Conservation (phyloP, 1,284 basidiomycete species). For the Vanrija sp. region DNA sequence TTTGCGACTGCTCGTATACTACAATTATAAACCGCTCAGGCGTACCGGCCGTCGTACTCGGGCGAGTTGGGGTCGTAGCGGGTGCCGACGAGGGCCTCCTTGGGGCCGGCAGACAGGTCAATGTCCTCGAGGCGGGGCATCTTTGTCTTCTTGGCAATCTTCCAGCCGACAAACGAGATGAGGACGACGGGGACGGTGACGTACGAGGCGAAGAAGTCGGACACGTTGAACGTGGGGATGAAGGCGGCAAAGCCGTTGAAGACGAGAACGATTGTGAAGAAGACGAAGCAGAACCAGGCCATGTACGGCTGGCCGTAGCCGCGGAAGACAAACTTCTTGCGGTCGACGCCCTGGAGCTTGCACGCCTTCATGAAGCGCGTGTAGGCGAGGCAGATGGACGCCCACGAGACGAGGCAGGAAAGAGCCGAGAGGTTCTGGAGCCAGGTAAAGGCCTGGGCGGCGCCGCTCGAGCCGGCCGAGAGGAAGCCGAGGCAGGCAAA, state of each 20-base stretch:
- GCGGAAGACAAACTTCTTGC: not conserved
- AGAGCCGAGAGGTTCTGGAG: conserved; percentile 58
- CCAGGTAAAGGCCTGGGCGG: conserved; percentile 66
- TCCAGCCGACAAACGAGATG: conserved; percentile 13
- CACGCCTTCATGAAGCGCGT: not conserved
- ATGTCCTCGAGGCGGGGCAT: conserved; percentile 57
- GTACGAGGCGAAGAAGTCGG: conserved; percentile 21
- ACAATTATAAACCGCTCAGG: too few species aligned
- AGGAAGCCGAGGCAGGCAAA: conserved; percentile 56
- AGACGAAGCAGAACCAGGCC: not conserved
- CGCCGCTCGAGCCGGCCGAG: conserved; percentile 54
- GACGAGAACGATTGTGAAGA: not conserved
- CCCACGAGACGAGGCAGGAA: conserved; percentile 65
- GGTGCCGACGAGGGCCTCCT: conserved; percentile 8
- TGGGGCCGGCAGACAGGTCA: conserved; percentile 58
- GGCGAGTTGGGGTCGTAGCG: conserved; percentile 7
- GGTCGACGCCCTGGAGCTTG: not conserved
- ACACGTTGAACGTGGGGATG: conserved; percentile 12
- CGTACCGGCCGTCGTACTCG: too few species aligned
- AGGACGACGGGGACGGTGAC: conserved; percentile 23
- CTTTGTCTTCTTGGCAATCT: conserved; percentile 8
- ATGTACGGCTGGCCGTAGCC: not conserved
- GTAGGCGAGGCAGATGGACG: conserved; percentile 57
- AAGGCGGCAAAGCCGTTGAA: not conserved
- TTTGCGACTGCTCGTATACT: too few species aligned